Evolutionary conservation across 2,329 filamentous ascomycete genomes (phyloP).

Genomic region (Colletotrichum limetticola): DNA sequence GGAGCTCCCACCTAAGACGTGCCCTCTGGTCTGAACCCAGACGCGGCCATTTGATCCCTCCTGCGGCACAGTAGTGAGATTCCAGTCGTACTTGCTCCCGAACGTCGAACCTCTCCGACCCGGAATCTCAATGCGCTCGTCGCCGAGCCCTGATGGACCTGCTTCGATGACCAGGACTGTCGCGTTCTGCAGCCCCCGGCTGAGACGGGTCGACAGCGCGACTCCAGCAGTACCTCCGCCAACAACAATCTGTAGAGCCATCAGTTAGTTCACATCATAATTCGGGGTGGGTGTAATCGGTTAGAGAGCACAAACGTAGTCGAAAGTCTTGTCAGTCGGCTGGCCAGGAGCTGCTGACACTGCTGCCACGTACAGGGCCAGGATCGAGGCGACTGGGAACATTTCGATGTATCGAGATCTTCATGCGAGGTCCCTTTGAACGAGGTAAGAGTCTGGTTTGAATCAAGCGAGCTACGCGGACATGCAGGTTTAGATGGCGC

Average conservation of each 20-base stretch:
- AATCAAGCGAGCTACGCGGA: neutral
- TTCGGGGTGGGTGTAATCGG: neutral
- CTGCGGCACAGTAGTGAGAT: constrained; percentile 52
- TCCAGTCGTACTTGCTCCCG: constrained; percentile 45
- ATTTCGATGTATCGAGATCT: neutral
- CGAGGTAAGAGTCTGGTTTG: neutral
- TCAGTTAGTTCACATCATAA: neutral
- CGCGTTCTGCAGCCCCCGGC: constrained; percentile 34
- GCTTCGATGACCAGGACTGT: constrained; percentile 45
- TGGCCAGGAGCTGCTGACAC: neutral
- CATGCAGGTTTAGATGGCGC: neutral
- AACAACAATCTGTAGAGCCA: constrained; percentile 28
- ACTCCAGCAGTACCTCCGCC: constrained; percentile 30
- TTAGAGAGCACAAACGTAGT: constrained; percentile 11
- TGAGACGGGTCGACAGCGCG: constrained; percentile 35
- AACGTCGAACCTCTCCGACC: constrained; percentile 39
- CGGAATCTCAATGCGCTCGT: constrained; percentile 41
- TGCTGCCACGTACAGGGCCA: constrained; percentile 1
- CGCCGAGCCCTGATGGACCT: constrained; percentile 38
- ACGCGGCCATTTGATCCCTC: constrained; percentile 47
- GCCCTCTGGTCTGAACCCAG: constrained; percentile 52
- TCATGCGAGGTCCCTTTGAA: neutral
- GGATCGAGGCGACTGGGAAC: neutral
- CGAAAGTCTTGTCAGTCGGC: neutral
- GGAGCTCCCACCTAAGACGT: constrained; percentile 57